Percentiles rank a stretch among this genome's conserved stretches.
phyloP scores from a whole-genome alignment of 2,329 filamentous ascomycete genomes.

The Cercospora sp. region DNA sequence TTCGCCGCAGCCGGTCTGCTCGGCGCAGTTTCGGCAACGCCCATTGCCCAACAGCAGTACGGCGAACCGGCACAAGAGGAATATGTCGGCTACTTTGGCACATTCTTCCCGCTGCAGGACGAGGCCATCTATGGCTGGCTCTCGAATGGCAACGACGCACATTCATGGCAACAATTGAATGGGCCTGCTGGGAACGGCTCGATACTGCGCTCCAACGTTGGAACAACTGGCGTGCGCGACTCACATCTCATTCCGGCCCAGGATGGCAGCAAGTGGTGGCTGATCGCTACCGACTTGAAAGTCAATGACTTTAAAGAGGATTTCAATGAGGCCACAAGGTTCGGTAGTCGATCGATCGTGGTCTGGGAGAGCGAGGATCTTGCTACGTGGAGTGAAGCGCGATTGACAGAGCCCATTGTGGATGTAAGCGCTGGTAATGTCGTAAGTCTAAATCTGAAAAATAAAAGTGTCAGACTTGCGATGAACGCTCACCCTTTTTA shows the following conservation, averaged over 20 bases:
- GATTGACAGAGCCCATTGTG: conserved; percentile 16
- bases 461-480: no score
- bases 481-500: not conserved
- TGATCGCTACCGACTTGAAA: conserved; percentile 26
- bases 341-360: conserved; percentile 27
- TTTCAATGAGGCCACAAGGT: conserved; percentile 30
- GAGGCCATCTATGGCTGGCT: conserved; percentile 29
- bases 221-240: conserved; percentile 23
- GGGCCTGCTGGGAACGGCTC: conserved; percentile 15
- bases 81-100: conserved; percentile 25
- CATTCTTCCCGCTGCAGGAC: conserved; percentile 35
- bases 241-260: conserved; percentile 17
- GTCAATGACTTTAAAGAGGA: conserved; percentile 30
- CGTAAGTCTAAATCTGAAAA: not conserved
- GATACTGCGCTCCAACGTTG: conserved; percentile 21
- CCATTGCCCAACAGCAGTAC: conserved; percentile 1
- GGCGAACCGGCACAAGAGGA: not conserved
- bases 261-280: conserved; percentile 23
- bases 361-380: conserved; percentile 23
- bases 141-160: conserved; percentile 24
- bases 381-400: conserved; percentile 17
- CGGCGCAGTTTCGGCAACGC: not conserved
- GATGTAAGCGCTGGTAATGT: conserved; percentile 21
- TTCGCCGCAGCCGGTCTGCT: conserved; percentile 1
- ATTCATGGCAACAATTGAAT: conserved; percentile 19